Evolutionary conservation across 2,329 filamentous ascomycete species (phyloP).

Genomic region (Trichoderma sp.): DNA sequence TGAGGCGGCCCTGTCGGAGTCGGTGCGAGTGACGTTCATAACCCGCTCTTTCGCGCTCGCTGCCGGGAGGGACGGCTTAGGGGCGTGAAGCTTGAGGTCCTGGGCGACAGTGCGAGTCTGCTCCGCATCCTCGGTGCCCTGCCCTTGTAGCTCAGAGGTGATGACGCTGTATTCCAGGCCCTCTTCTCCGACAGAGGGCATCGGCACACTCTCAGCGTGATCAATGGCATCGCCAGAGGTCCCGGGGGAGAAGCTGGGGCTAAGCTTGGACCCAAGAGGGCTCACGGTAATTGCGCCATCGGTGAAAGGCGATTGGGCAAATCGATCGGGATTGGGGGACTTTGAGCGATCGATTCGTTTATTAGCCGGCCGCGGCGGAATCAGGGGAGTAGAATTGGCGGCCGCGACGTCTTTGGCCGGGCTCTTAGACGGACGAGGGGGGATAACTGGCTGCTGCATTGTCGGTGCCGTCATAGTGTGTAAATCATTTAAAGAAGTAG

Average conservation of each 20-base stretch:
- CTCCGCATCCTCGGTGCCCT: slow-evolving; percentile 47
- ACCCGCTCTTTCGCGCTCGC: slow-evolving; percentile 83
- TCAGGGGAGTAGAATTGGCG: slow-evolving; percentile 56
- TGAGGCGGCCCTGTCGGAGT: slow-evolving; percentile 83
- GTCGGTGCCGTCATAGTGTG: slow-evolving; percentile 52
- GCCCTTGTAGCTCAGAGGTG: slow-evolving; percentile 44
- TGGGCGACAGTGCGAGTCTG: slow-evolving; percentile 77
- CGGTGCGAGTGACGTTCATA: slow-evolving; percentile 81
- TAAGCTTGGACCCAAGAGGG: slow-evolving; percentile 40
- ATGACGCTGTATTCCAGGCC: slow-evolving; percentile 79
- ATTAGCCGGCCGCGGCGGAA: slow-evolving; percentile 75
- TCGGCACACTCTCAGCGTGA: slow-evolving; percentile 73
- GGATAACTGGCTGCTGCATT: slow-evolving; percentile 55
- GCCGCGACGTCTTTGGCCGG: slow-evolving; percentile 48
- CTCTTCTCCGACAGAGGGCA: slow-evolving; percentile 87
- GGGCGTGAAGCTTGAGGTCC: slow-evolving; percentile 84
- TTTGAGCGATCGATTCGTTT: slow-evolving; percentile 73
- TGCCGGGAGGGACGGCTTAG: slow-evolving; percentile 80
- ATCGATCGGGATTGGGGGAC: slow-evolving; percentile 76
- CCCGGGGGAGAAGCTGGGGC: slow-evolving; percentile 39
- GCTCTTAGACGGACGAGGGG: slow-evolving; percentile 57
- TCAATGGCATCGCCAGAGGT: slow-evolving; percentile 48
- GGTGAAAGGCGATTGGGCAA: slow-evolving; percentile 83
- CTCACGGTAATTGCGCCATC: slow-evolving; percentile 60
- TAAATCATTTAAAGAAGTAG: slow-evolving; percentile 11